Base-by-base conservation (phyloP, 495 filamentous ascomycete species). In the Penicillium mononematosum region DNA sequence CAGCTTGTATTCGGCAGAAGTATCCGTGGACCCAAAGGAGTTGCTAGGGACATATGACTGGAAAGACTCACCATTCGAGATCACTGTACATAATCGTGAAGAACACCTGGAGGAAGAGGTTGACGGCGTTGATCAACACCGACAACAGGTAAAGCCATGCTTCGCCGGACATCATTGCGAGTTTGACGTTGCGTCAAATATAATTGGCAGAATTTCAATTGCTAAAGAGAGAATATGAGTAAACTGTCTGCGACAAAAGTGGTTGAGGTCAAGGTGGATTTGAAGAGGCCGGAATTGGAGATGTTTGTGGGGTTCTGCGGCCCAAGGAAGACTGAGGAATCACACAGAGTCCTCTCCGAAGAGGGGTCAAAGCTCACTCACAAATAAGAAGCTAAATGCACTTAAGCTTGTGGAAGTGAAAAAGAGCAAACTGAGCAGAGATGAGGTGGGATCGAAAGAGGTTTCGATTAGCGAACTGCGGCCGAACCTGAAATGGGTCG, bases 11-110 rank as follows among this genome's bases (percentile, higher is more conserved):
- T 45, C 25, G 16, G 42, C 43, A 56, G n/a, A 20, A 46, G 19
- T 24, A 46, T 41, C 29, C 45, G 34, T 11, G 10, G 32, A 45
- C n/a, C 0, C 38, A 38, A 17, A 0, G 17, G 2, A 24, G 10
- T 16, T 24, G 17, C 17, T 22, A 14, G 5, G 19, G 4, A 12
- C 10, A 38, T 1, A 36, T 16, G 43, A n/a, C 20, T 47, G n/a
- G 48, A 25, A 44, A 32, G 45, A 79, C 89, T 63, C 79, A 96
- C 91, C 92, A 97, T 85, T 97, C 92, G 60, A 97, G 76, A 83
- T 97, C 92, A 75, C 90, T 95, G 77, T 97, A 99, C 95, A 99
- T 99, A 64, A 99, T 99, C 41, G 95, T 99, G 82, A 99, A 99
- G 82, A 99, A 99, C 55, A 99, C 95, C 77, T 99, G 95, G 49